A percentile compares a stretch with the other conserved stretches of the same genome.
Conservation (phyloP, 2,329 filamentous ascomycete genomes). For the Botrytis fabae region DNA sequence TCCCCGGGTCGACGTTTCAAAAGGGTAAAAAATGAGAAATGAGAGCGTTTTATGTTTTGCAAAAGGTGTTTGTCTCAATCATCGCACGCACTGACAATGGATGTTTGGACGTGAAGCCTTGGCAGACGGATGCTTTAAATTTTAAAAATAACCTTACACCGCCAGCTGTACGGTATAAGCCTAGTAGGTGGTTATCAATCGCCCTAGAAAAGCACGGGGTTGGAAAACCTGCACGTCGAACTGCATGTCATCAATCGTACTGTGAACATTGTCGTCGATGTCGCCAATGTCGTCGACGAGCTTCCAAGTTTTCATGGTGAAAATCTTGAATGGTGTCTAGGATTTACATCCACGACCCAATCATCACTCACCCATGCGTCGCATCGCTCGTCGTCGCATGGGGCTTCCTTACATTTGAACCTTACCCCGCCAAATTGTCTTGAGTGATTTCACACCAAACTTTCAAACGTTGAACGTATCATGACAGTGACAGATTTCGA, state of each 20-base stretch:
- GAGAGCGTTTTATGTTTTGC: background rate
- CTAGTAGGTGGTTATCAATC: too few relatives aligned
- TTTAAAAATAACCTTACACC: background rate
- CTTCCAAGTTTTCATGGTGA: background rate
- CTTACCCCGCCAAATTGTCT: background rate
- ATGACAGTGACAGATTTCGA: conserved; percentile 9
- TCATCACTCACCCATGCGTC: background rate
- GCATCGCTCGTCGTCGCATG: background rate
- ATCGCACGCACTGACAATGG: conserved; percentile 8
- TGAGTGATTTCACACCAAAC: background rate
- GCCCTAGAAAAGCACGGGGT: background rate
- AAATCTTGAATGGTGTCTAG: background rate
- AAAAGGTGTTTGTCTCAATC: conserved; percentile 5
- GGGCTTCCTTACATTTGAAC: background rate
- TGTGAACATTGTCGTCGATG: background rate
- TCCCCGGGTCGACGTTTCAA: background rate
- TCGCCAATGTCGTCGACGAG: background rate
- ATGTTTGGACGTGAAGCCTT: background rate
- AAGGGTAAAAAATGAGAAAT: background rate
- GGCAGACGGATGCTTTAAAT: background rate
- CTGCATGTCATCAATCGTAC: background rate
- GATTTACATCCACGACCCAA: background rate
- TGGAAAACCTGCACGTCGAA: too few relatives aligned
- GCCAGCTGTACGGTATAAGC: background rate
- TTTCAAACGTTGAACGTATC: conserved; percentile 13